phyloP scores from a whole-genome alignment of 768 basidiomycete genomes.

The Xanthoconium purpureum region DNA sequence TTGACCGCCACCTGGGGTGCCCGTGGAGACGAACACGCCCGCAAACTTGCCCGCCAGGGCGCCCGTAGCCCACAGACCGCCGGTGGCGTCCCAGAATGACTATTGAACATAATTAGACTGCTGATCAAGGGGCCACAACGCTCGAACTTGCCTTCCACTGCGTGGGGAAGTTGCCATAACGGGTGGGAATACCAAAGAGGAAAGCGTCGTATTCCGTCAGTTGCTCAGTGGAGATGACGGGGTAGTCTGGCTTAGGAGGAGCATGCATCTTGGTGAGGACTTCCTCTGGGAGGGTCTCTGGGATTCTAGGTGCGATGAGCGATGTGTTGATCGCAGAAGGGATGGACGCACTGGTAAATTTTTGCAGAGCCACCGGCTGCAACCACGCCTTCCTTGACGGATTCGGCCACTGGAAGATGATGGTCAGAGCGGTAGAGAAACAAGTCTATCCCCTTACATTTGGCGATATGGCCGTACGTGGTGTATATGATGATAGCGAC shows the following conservation, averaged over 20 bases:
- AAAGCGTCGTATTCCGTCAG: conserved; percentile 34
- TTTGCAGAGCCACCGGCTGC: conserved; percentile 47
- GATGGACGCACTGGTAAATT: conserved; percentile 52
- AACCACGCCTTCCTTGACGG: conserved; percentile 45
- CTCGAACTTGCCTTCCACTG: conserved; percentile 56
- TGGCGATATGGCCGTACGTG: conserved; percentile 70
- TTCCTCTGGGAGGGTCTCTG: conserved; percentile 74
- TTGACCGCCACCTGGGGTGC: conserved; percentile 72
- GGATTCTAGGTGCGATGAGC: conserved; percentile 43
- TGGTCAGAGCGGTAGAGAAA: background rate
- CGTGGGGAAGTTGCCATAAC: conserved; percentile 45
- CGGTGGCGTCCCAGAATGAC: conserved; percentile 76
- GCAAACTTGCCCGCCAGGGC: conserved; percentile 71
- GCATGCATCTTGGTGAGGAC: conserved; percentile 67
- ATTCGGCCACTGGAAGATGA: conserved; percentile 57
- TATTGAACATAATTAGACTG: conserved; percentile 24
- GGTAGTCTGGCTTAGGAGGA: conserved; percentile 63
- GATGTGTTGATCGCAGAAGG: background rate
- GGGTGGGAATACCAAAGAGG: conserved; percentile 43
- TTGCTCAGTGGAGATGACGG: conserved; percentile 10
- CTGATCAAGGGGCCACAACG: background rate
- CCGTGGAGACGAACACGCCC: conserved; percentile 72
- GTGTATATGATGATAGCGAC: conserved; percentile 74
- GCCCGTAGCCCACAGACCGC: conserved; percentile 59
- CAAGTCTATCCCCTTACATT: conserved; percentile 42